Evolutionary conservation across 192 early-diverging fungal genomes (phyloP).

Genomic region (Mortierella alpina): DNA sequence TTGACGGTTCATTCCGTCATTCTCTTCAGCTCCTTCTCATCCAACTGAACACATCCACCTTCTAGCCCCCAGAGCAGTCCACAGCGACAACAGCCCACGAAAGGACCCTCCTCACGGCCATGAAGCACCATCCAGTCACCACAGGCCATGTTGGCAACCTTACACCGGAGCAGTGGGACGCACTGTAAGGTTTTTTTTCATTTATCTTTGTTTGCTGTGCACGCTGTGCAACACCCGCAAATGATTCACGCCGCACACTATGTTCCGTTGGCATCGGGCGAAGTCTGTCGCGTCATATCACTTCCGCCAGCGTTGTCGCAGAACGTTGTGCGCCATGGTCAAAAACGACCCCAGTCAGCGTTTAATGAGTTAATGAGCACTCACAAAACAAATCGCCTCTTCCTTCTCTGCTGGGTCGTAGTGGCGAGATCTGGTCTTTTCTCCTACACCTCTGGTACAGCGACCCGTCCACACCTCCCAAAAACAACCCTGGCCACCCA

Average conservation of each 20-base stretch:
- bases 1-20: neutral
- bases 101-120: neutral
- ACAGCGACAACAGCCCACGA: neutral
- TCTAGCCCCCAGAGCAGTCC: constrained; percentile 4
- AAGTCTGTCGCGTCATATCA: too few species aligned
- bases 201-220: neutral
- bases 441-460: constrained; percentile 51
- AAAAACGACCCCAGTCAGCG: too few species aligned
- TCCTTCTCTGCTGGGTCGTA: neutral
- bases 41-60: too few species aligned
- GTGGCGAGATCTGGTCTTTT: constrained; percentile 52
- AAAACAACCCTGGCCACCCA: constrained; percentile 13
- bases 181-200: constrained; percentile 27
- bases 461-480: constrained; percentile 29
- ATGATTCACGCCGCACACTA: too few species aligned
- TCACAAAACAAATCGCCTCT: constrained; percentile 13
- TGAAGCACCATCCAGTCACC: constrained; percentile 16
- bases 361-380: neutral
- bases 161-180: constrained; percentile 45
- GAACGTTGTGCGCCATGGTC: too few species aligned
- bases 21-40: neutral
- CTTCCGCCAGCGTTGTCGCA: too few species aligned
- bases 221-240: neutral
- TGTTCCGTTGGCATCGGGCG: too few species aligned
- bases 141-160: constrained; percentile 43